Conservation (phyloP, 345 rosid species). For the Punica granatum region DNA sequence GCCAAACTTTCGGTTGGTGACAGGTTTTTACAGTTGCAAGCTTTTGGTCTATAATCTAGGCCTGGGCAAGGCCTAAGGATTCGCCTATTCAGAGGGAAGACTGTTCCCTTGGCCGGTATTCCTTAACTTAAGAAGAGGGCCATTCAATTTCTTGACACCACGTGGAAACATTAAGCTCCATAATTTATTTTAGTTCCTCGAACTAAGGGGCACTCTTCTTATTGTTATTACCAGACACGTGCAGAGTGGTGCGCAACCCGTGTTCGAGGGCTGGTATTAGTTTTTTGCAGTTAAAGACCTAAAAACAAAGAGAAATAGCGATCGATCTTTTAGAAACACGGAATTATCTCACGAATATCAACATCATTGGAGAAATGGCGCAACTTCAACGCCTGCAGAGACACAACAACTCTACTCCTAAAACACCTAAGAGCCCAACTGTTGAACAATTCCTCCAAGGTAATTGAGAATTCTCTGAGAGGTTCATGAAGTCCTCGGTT, state of each 20-base stretch:
- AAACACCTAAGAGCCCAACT: conserved; percentile 1
- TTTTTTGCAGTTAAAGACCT: neutral
- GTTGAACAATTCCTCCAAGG: conserved; percentile 3
- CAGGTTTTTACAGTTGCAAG: neutral
- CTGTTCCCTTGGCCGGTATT: neutral
- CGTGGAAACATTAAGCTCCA: neutral
- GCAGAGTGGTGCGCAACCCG: neutral
- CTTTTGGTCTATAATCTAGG: neutral
- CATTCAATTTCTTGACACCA: neutral
- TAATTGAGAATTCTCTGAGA: neutral
- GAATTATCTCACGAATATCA: neutral
- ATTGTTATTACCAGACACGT: neutral
- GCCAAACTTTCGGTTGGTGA: neutral
- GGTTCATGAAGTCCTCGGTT: neutral
- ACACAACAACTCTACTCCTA: neutral
- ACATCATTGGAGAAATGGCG: neutral
- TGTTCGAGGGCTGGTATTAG: neutral
- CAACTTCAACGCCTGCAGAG: conserved; percentile 5
- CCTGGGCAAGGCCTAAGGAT: neutral
- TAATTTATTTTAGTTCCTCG: neutral
- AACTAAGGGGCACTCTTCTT: neutral
- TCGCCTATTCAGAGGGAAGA: neutral
- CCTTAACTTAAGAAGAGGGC: neutral
- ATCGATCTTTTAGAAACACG: neutral
- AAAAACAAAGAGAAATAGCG: neutral